A percentile compares a stretch with the other conserved stretches of the same genome.
These are phyloP conservation scores for Lithospermum erythrorhizon DNA, from an alignment of 257 asterid genomes.

Conservation along the genomic window DNA sequence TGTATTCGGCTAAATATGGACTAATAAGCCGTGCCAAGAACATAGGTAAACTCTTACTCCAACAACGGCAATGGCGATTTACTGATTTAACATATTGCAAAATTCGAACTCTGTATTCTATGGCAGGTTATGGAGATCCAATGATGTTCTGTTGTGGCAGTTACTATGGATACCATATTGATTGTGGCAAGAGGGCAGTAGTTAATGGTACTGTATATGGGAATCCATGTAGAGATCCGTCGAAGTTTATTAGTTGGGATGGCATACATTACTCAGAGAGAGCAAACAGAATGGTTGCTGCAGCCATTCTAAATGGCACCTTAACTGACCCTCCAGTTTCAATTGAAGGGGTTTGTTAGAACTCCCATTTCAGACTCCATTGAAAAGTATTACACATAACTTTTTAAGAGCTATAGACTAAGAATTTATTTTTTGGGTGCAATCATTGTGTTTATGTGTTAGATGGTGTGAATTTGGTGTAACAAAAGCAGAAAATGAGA, in stretches of 20 bases:
- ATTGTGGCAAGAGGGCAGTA: slow-evolving; percentile 25
- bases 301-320: slow-evolving; percentile 13
- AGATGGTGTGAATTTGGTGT: not conserved
- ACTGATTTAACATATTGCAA: not conserved
- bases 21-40: slow-evolving; percentile 10
- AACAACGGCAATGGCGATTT: too few species aligned
- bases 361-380: not conserved
- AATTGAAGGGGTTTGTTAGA: slow-evolving; percentile 11
- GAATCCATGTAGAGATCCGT: slow-evolving; percentile 23
- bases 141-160: slow-evolving; percentile 20
- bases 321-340: slow-evolving; percentile 12
- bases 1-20: slow-evolving; percentile 21
- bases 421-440: too few species aligned
- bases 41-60: slow-evolving; percentile 11
- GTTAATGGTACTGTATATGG: slow-evolving; percentile 24
- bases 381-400: too few species aligned
- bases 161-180: slow-evolving; percentile 12
- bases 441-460: too few species aligned
- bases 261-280: slow-evolving; percentile 38
- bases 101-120: slow-evolving; percentile 2
- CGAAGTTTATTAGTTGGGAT: slow-evolving; percentile 34
- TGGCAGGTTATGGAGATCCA: slow-evolving; percentile 26
- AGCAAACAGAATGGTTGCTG: slow-evolving; percentile 19
- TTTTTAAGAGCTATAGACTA: too few species aligned
- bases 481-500: slow-evolving; percentile 3